Evolutionary conservation across 2,329 filamentous ascomycete species (phyloP).

Genomic region (Colletotrichum sp.): DNA sequence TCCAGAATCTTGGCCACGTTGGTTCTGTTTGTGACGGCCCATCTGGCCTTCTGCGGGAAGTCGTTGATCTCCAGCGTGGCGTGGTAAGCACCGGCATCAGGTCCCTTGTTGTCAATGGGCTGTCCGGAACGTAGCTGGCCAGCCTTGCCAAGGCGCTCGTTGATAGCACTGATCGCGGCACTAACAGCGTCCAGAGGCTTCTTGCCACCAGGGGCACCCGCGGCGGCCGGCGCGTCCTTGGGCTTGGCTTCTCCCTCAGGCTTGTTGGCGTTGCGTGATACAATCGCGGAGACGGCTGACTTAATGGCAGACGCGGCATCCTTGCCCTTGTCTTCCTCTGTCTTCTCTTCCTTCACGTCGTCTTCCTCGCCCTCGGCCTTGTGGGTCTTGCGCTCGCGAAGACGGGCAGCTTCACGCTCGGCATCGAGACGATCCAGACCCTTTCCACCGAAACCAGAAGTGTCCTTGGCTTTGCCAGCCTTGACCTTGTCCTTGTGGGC

Average conservation of each 20-base stretch:
- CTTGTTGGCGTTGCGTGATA: constrained; percentile 57
- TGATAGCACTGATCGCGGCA: constrained; percentile 90
- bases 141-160: constrained; percentile 85
- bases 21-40: constrained; percentile 97
- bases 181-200: constrained; percentile 85
- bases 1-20: constrained; percentile 99
- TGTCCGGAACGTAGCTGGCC: constrained; percentile 90
- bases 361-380: constrained; percentile 87
- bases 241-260: constrained; percentile 43
- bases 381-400: constrained; percentile 86
- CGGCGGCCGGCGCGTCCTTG: constrained; percentile 53
- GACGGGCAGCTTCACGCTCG: constrained; percentile 85
- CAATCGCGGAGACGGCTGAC: constrained; percentile 63
- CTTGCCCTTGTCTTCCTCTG: constrained; percentile 74
- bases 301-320: constrained; percentile 70
- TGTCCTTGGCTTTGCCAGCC: constrained; percentile 87
- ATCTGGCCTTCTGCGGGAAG: constrained; percentile 97
- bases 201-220: constrained; percentile 56
- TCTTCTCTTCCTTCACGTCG: constrained; percentile 77
- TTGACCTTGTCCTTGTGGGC: constrained; percentile 90
- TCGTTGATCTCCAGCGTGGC: constrained; percentile 99
- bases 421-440: constrained; percentile 91
- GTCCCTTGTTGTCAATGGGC: constrained; percentile 97
- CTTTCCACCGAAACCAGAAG: constrained; percentile 92
- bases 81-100: constrained; percentile 95